A percentile compares a stretch with the other conserved stretches of the same genome.
Evolutionary conservation across 768 basidiomycete genomes (phyloP).

Genomic region (Tulasnella sp.): DNA sequence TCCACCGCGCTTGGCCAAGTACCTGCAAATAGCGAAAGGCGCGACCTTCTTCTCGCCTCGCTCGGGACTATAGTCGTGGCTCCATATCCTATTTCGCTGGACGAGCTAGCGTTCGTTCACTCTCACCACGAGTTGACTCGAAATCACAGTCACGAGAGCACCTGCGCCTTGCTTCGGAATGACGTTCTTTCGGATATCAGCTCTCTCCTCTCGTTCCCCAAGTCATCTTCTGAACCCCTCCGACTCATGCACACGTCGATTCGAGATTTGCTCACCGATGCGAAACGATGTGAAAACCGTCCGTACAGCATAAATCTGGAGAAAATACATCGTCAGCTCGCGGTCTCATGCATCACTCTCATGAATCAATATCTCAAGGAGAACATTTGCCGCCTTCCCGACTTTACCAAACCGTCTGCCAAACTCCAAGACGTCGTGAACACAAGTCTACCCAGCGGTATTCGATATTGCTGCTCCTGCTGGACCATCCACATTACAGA

Average conservation of each 20-base stretch:
- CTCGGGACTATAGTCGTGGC: not conserved
- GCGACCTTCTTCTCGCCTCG: not conserved
- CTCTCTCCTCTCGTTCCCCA: not conserved
- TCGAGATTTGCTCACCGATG: not conserved
- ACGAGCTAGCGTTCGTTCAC: not conserved
- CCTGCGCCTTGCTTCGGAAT: not conserved
- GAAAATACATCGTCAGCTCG: not conserved
- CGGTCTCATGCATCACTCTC: not conserved
- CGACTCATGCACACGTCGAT: not conserved
- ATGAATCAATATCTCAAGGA: not conserved
- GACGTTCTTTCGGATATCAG: not conserved
- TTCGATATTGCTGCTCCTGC: not conserved
- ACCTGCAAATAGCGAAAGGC: not conserved
- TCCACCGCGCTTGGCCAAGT: not conserved
- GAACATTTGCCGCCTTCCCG: not conserved
- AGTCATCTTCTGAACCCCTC: not conserved
- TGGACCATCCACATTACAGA: not conserved
- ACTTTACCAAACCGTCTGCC: not conserved
- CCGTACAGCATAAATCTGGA: not conserved
- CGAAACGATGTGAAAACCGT: not conserved
- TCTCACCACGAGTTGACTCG: not conserved
- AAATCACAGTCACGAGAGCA: not conserved
- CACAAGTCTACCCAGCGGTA: not conserved
- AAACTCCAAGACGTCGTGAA: not conserved
- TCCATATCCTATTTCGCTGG: not conserved